A percentile compares a stretch with the other conserved stretches of the same genome.
Evolutionary conservation across 2,329 filamentous ascomycete genomes (phyloP).

Genomic region (Trichoderma asperellum): DNA sequence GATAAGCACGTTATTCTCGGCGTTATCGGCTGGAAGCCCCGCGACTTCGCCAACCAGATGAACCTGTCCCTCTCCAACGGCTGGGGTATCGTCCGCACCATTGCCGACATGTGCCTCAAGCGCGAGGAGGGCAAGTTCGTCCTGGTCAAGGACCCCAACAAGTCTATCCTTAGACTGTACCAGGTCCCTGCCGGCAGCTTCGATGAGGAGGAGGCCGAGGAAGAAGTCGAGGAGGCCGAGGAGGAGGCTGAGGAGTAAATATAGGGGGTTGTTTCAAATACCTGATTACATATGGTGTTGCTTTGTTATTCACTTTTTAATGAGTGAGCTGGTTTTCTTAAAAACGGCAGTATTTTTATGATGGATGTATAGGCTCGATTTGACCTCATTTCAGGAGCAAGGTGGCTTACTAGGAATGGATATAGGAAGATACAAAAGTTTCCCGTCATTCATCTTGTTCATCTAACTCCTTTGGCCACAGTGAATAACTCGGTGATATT

Average conservation of each 20-base stretch:
- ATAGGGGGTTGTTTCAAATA: not conserved
- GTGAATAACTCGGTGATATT: not conserved
- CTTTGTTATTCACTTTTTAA: conserved; percentile 3
- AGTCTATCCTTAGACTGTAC: conserved; percentile 90
- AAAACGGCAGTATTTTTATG: conserved; percentile 8
- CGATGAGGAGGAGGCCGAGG: conserved; percentile 84
- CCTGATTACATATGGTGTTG: not conserved
- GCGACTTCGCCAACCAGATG: conserved; percentile 97
- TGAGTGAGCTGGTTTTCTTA: conserved; percentile 11
- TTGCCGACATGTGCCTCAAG: conserved; percentile 89
- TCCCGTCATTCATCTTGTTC: not conserved
- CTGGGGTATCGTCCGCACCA: conserved; percentile 98
- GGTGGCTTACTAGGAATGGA: conserved; percentile 11
- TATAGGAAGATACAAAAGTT: conserved; percentile 15
- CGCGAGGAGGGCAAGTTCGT: conserved; percentile 81
- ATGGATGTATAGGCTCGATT: conserved; percentile 19
- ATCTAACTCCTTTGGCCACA: not conserved
- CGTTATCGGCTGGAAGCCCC: conserved; percentile 96
- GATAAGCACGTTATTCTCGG: conserved; percentile 95
- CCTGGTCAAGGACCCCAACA: conserved; percentile 90
- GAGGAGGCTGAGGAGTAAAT: conserved; percentile 42
- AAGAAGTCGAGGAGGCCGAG: conserved; percentile 56
- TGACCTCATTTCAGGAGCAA: conserved; percentile 19
- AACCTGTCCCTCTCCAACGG: conserved; percentile 95
- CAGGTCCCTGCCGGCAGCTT: conserved; percentile 86